Evolutionary conservation across 257 asterid genomes (phyloP), one percentile per base, ranked within the genome.

Genomic region (Jacaranda mimosifolia): DNA sequence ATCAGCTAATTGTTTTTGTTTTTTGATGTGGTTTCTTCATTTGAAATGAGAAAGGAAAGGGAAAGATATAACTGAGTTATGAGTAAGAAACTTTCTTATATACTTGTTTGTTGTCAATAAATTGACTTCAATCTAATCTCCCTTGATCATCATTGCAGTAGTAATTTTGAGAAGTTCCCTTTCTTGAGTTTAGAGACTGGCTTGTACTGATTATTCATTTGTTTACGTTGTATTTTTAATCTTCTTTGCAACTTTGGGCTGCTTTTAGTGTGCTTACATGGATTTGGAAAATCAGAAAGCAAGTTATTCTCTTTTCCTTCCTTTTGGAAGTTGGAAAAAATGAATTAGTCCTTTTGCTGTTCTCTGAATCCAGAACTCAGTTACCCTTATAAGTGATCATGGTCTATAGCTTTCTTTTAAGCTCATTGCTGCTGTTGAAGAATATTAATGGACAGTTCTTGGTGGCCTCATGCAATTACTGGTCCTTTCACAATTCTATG

Each of bases 41-140:
- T 83, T 70, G 70, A 38, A 76, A 40, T 57, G 74, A 26, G 9
- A 21, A 26, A 48, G 53, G 45, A 65, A 14, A 19, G 6, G 0
- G 56, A 17, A 35, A 55, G 70, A 18, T 40, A 8, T 42, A 35
- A 1, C 12, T 58, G 38, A 35, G 14, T 40, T 60, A 63, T 64
- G 72, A 70, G 10, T 1, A 48, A 5, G 46, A 72, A 43, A 48
- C 21, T 53, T 9, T 12, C 11, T 15, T 58, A 12, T 32, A 14
- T n/a, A 13, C 43, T 21, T 80, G 52, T 65, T 55, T 42, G 15
- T n/a, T 64, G 40, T 11, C 26, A 7, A 40, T 42, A 17, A 42
- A 4, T 65, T 45, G 45, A 48, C n/a, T 64, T 55, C 55, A 17
- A 15, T 48, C 19, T 46, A 18, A 52, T 49, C 40, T 5, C 17